phyloP scores from a whole-genome alignment of 1,284 basidiomycete species.

The Pterulicium gracile region DNA sequence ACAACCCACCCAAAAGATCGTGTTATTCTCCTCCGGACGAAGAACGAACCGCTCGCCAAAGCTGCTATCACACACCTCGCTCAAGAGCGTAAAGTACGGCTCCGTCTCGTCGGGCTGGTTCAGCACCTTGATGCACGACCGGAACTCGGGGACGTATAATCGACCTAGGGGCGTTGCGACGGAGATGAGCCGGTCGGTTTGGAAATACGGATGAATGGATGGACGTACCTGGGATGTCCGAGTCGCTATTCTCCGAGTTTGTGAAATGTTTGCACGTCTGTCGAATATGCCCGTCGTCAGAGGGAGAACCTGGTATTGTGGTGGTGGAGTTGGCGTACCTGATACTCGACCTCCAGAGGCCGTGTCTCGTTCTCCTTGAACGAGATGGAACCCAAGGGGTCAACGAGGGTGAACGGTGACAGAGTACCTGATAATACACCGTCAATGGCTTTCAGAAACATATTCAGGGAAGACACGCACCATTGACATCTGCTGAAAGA shows the following conservation, averaged over 20 bases:
- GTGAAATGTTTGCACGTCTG: not conserved
- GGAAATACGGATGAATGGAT: no score
- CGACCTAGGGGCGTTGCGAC: no score
- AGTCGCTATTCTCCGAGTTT: not conserved
- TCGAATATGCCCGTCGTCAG: no score
- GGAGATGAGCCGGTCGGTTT: no score
- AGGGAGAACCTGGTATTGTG: not conserved
- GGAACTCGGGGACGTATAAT: not conserved
- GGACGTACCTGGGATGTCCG: not conserved
- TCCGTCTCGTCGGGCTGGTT: not conserved
- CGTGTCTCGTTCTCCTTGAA: not conserved
- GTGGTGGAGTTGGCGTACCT: not conserved
- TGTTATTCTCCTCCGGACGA: not conserved
- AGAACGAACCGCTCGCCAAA: not conserved
- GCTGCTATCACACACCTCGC: not conserved
- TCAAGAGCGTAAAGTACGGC: not conserved
- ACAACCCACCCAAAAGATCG: not conserved
- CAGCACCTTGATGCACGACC: not conserved
- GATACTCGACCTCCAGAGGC: not conserved
- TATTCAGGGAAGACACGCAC: not conserved
- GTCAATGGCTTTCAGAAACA: not conserved
- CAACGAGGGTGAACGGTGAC: not conserved
- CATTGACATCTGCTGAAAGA: not conserved
- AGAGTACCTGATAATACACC: not conserved
- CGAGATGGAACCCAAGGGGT: not conserved